Evolutionary conservation across 257 asterid genomes (phyloP).

Genomic region (Ajuga chamaepitys): DNA sequence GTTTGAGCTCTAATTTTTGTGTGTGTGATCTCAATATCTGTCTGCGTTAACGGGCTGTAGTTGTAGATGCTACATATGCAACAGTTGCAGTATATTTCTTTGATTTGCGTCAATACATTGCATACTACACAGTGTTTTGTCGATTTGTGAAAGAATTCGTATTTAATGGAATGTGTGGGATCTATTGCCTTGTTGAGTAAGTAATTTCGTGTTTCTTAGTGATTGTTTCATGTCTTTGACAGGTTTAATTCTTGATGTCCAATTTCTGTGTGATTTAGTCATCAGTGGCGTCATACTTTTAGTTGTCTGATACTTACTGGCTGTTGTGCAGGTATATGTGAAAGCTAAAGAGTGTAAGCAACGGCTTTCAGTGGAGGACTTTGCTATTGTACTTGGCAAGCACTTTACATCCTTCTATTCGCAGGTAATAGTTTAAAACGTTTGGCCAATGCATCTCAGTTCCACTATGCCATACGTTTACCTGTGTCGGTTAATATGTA

Average conservation of each 20-base stretch:
- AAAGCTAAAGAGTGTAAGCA: constrained; percentile 83
- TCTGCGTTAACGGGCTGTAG: too few relatives aligned
- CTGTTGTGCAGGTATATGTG: constrained; percentile 65
- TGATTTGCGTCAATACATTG: too few relatives aligned
- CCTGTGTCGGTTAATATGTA: neutral
- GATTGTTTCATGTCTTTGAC: too few relatives aligned
- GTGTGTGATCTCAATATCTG: too few relatives aligned
- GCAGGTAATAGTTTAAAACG: constrained; percentile 38
- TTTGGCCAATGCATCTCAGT: neutral
- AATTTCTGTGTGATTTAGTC: neutral
- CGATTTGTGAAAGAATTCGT: too few relatives aligned
- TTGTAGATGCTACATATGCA: too few relatives aligned
- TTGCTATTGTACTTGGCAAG: constrained; percentile 80
- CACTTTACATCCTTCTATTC: constrained; percentile 73
- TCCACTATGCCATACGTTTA: neutral
- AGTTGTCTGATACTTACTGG: constrained; percentile 8
- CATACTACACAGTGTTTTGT: too few relatives aligned
- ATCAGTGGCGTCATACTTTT: neutral
- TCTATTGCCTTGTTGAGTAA: neutral
- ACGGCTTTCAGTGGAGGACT: constrained; percentile 66
- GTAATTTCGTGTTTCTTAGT: neutral
- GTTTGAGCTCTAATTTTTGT: neutral
- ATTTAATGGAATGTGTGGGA: neutral
- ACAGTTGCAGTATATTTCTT: too few relatives aligned
- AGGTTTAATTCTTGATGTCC: neutral